Evolutionary conservation across 1,139 yeast species (phyloP), one percentile per base, ranked within the genome.

Genomic region (Suhomyces chickasaworum): DNA sequence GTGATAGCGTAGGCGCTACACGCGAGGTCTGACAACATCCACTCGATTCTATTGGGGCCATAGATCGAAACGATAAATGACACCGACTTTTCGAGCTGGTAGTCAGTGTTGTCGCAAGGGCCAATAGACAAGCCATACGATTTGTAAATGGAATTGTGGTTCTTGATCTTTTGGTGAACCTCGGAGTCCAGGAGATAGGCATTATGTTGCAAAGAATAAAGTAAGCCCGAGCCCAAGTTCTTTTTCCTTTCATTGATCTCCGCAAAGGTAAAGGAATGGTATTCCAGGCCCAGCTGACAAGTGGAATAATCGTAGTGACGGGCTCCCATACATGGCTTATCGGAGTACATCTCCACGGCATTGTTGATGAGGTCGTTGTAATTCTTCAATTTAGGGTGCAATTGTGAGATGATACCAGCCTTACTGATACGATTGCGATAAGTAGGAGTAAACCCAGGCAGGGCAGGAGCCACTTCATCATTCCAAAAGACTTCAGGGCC

Each of bases 21-120:
- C 4, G 72, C 71, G 47, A 71, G 53, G 53, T 73, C 77, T 15
- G 73, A 53, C 39, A 72, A 52, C 2, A 66, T 49, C 77, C 77
- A 73, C 53, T 73, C 77, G 39, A 54, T 54, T 25, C 77, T 55
- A 51, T 71, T 73, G 32, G 67, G 65, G 3, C 73, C 58, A 46
- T 59, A 70, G 25, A 72, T 55, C 4, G 75, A 63, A 16, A 71
- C 59, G 35, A 72, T 55, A 48, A 71, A 72, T 0, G 76, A 70
- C 17, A 47, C 40, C 25, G 44, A 46, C 22, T 42, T 39, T 42
- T 55, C 58, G 4, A 53, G 33, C 34, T 53, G 49, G 30, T 37
- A 40, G 30, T 51, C 39, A 4, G 16, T 18, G 36, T 53, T 54
- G 3, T 34, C 42, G 9, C 40, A 21, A 4, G 48, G 54, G 1